These are phyloP conservation scores for Solanum chacoense DNA, from an alignment of 305 asterid species.

Conservation along the genomic window DNA sequence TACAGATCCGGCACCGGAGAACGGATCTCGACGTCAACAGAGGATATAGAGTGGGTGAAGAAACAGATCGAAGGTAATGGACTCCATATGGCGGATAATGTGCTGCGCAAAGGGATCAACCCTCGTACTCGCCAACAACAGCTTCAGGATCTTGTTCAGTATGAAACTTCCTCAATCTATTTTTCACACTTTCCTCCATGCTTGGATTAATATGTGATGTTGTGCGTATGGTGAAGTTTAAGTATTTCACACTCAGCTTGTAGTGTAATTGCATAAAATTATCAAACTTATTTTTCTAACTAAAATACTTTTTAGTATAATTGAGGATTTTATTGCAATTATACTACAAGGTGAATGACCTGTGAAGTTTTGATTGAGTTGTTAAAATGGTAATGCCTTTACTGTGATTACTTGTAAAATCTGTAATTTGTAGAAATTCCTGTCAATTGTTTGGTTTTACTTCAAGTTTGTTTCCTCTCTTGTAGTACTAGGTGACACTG, in stretches of 20 bases:
- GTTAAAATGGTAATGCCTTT: background rate
- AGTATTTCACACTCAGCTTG: background rate
- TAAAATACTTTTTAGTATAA: background rate
- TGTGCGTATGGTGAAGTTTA: background rate
- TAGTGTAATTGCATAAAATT: background rate
- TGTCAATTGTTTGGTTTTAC: background rate
- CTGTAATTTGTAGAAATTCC: background rate
- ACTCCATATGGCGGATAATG: constrained; percentile 71
- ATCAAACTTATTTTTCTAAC: background rate
- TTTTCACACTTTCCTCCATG: background rate
- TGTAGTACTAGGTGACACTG: background rate
- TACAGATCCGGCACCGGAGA: constrained; percentile 6
- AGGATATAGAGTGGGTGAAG: constrained; percentile 78
- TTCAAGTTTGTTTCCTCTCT: background rate
- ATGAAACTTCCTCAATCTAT: background rate
- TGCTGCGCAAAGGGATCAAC: constrained; percentile 88
- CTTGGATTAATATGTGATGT: background rate
- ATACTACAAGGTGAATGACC: background rate
- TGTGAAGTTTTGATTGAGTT: background rate
- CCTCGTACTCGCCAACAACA: constrained; percentile 89
- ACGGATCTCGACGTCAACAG: constrained; percentile 45
- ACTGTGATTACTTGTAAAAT: background rate
- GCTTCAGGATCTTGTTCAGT: constrained; percentile 71
- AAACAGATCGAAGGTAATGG: constrained; percentile 64
- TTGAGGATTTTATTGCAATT: background rate